Percentiles rank a stretch among this genome's conserved stretches.
These are phyloP conservation scores for Yamagishiella unicocca DNA, from an alignment of 139 green algal genomes.

Conservation along the genomic window DNA sequence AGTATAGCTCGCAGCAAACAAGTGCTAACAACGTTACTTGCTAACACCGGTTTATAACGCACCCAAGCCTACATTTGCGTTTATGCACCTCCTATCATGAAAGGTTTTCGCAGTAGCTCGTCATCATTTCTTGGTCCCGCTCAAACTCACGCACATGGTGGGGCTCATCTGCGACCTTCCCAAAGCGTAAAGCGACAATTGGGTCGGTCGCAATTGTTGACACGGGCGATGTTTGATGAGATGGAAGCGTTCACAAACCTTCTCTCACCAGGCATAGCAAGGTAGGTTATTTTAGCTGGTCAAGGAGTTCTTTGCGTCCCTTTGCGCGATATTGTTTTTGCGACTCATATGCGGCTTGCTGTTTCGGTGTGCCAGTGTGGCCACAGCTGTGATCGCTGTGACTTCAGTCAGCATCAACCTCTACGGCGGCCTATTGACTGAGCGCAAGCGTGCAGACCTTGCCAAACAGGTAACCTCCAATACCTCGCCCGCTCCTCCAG, in stretches of 20 bases:
- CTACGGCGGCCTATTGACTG: constrained; percentile 64
- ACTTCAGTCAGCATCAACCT: constrained; percentile 68
- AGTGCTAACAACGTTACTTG: too few species aligned
- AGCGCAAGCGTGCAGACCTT: constrained; percentile 69
- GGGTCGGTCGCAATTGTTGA: background rate
- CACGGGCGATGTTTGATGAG: constrained; percentile 37
- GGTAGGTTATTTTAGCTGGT: background rate
- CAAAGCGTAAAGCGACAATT: background rate
- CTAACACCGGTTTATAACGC: background rate
- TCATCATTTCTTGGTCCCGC: too few species aligned
- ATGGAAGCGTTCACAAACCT: constrained; percentile 45
- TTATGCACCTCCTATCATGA: too few species aligned
- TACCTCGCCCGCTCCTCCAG: background rate
- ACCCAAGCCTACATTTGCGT: too few species aligned
- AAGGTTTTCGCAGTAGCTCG: too few species aligned
- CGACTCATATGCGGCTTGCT: too few species aligned
- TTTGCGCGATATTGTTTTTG: background rate
- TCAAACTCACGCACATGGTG: background rate
- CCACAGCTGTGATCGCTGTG: constrained; percentile 63
- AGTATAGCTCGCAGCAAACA: too few species aligned
- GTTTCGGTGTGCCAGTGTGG: too few species aligned
- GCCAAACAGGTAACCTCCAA: constrained; percentile 37
- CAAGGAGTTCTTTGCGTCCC: background rate
- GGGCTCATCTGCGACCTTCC: background rate
- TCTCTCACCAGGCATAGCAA: background rate